phyloP scores from a whole-genome alignment of 2,329 filamentous ascomycete genomes.

The Penicillium sp. region DNA sequence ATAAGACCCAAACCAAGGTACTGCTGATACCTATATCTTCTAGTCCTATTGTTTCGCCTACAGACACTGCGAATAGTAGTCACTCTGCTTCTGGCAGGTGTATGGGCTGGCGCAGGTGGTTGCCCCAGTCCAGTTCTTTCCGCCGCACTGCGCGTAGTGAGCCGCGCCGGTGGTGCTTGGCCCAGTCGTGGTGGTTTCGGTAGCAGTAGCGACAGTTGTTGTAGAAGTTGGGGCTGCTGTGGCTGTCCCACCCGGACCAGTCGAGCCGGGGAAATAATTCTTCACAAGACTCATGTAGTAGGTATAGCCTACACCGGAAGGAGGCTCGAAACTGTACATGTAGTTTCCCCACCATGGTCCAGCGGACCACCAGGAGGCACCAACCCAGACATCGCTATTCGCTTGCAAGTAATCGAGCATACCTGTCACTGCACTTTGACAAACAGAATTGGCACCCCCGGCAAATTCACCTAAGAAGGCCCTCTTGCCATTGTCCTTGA shows the following conservation, averaged over 20 bases:
- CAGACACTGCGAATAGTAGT: constrained; percentile 42
- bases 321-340: constrained; percentile 35
- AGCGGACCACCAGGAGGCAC: constrained; percentile 57
- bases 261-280: constrained; percentile 2
- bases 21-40: too few relatives aligned
- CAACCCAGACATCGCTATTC: constrained; percentile 58
- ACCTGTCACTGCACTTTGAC: constrained; percentile 51
- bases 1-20: too few relatives aligned
- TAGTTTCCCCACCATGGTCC: constrained; percentile 57
- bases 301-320: constrained; percentile 27
- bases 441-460: constrained; percentile 45
- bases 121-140: constrained; percentile 32
- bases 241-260: constrained; percentile 3
- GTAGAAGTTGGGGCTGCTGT: neutral
- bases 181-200: constrained; percentile 1
- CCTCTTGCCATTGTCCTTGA: constrained; percentile 54
- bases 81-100: constrained; percentile 33
- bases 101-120: constrained; percentile 34
- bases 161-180: constrained; percentile 16
- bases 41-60: constrained; percentile 6
- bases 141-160: constrained; percentile 35
- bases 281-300: constrained; percentile 28
- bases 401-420: constrained; percentile 53
- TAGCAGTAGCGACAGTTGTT: neutral
- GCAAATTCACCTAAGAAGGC: constrained; percentile 59